Base-by-base conservation (phyloP, 2,329 filamentous ascomycete genomes). In the Ophiocordyceps sinensis region DNA sequence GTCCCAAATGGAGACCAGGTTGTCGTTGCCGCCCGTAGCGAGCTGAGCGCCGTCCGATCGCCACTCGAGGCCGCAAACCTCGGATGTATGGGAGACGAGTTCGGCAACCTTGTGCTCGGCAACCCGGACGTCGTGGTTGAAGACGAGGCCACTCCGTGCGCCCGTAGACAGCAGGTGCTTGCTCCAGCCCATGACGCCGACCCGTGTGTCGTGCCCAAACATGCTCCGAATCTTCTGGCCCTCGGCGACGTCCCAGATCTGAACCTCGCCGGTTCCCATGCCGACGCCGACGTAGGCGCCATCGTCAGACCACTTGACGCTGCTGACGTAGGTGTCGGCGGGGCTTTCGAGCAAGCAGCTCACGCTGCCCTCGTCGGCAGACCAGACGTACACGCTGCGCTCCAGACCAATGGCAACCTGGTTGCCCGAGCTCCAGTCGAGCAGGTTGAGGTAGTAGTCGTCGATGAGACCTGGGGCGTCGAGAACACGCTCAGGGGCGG, bases 211-310 rank as follows among this genome's bases (percentile, higher is more conserved):
- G 59, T 98, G 91, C 45, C 91, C 91, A 59, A 87, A 84, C 91
- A 98, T 98, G 72, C 87, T 95, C 61, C 91, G 88, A 44, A 98
- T 82, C 75, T 96, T 96, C 57, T 79, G 82, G 46, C 82, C 79
- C 63, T 98, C 91, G 53, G 94, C 84, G 26, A 95, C 89, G 55
- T 96, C 91, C 89, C 91, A 98, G 66, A 98, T 98, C 68, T 98
- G 91, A 31, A 98, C 86, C 63, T 98, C 91, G 45, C 91, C 91
- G 31, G 86, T 86, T 46, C 88, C 89, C 39, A 98, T 82, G 45
- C 91, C 91, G 51, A 96, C 88, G 48, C 88, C 82, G 49, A 98
- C 88, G 58, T 98, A 96, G 28, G 89, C 88, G 45, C 91, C 91
- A 56, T 98, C 91, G 39, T 85, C 86, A 47, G 88, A 95, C 91